Evolutionary conservation across 352 stramenopile species (phyloP).

Genomic region (Albugo candida): DNA sequence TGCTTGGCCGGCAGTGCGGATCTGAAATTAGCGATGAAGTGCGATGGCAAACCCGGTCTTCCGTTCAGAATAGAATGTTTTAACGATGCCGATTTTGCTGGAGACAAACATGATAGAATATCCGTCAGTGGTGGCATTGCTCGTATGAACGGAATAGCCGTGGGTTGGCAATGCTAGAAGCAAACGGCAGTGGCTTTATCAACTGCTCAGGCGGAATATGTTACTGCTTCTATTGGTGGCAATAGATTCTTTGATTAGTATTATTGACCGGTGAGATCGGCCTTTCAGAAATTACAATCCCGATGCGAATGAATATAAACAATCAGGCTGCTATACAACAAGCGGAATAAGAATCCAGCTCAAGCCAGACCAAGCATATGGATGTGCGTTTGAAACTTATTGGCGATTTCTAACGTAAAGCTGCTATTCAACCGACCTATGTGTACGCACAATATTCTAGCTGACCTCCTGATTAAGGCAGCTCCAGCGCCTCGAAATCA

Average conservation of each 20-base stretch:
- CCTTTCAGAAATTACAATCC: background rate
- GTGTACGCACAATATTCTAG: no score
- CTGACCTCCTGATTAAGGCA: no score
- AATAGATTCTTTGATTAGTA: background rate
- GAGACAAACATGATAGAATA: background rate
- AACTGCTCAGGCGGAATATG: background rate
- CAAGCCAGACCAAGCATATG: background rate
- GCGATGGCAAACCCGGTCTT: background rate
- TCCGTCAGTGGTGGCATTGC: background rate
- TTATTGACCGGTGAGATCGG: background rate
- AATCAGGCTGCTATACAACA: background rate
- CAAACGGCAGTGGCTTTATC: background rate
- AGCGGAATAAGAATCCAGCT: background rate
- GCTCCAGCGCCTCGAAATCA: no score
- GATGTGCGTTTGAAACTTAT: background rate
- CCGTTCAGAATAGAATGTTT: background rate
- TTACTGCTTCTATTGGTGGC: background rate
- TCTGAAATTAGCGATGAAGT: background rate
- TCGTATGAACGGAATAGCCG: background rate
- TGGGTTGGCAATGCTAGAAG: background rate
- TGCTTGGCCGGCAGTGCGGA: background rate
- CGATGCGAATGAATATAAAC: no score
- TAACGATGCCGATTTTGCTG: background rate
- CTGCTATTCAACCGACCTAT: no score
- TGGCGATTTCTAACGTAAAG: no score